These are phyloP conservation scores for Bassia scoparia DNA, from an alignment of 148 eudicot species.

Conservation along the genomic window DNA sequence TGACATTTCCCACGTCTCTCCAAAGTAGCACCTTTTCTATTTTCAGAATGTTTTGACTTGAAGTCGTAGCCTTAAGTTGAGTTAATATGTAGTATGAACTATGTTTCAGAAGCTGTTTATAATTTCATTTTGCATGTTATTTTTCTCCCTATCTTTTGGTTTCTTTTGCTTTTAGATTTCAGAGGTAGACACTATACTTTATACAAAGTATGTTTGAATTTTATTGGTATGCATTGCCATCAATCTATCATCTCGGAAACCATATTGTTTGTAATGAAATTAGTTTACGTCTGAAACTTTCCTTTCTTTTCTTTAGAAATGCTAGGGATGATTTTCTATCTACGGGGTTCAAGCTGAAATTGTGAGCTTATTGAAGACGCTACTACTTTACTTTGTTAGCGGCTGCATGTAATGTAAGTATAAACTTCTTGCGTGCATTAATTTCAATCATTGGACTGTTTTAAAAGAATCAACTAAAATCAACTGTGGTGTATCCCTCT, in stretches of 20 bases:
- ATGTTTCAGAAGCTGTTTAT: neutral
- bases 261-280: neutral
- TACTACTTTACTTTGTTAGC: neutral
- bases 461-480: no score
- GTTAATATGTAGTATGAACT: neutral
- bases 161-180: neutral
- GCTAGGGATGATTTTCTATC: constrained; percentile 19
- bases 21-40: neutral
- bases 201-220: no score
- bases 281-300: neutral
- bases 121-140: no score
- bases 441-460: neutral
- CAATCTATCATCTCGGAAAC: neutral
- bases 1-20: neutral
- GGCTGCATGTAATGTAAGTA: neutral
- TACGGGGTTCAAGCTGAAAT: constrained; percentile 23
- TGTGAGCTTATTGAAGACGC: constrained; percentile 3
- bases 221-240: no score
- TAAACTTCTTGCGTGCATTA: neutral
- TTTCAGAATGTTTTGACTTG: no score
- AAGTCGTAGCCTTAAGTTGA: neutral
- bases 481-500: no score
- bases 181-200: no score
- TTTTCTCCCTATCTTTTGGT: no score
- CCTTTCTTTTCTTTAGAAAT: constrained; percentile 1